Conservation (phyloP, 1,284 basidiomycete species). For the Sporisorium scitamineum region DNA sequence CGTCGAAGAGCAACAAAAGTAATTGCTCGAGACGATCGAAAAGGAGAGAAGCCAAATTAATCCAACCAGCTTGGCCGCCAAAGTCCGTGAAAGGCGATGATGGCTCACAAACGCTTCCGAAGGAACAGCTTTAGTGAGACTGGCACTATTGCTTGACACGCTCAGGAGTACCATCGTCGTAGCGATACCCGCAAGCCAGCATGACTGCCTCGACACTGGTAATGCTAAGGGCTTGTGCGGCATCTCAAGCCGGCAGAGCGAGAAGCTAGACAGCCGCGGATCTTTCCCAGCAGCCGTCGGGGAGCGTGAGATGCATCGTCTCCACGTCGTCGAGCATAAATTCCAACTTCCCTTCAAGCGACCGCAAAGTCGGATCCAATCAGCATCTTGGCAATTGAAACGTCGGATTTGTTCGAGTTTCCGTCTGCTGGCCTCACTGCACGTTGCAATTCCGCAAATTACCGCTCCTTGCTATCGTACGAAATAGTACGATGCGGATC, state of each 20-base stretch:
- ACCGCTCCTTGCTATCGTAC: conserved; percentile 21
- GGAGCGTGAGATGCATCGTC: not conserved
- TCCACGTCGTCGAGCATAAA: too few species aligned
- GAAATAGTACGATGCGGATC: not conserved
- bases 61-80: conserved; percentile 13
- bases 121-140: not conserved
- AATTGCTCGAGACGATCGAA: conserved; percentile 7
- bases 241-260: not conserved
- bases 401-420: conserved; percentile 34
- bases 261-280: not conserved
- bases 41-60: conserved; percentile 1
- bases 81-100: conserved; percentile 27
- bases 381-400: conserved; percentile 41
- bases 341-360: too few species aligned
- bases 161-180: not conserved
- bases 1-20: not conserved
- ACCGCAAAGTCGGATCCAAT: conserved; percentile 22
- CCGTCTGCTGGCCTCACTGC: not conserved
- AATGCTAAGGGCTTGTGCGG: not conserved
- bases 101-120: not conserved
- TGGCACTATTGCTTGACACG: not conserved
- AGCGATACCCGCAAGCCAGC: not conserved
- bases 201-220: not conserved
- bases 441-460: conserved; percentile 30
- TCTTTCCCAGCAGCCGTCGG: not conserved